Evolutionary conservation across 352 stramenopile species (phyloP).

Genomic region (Phytophthora aleatoria): DNA sequence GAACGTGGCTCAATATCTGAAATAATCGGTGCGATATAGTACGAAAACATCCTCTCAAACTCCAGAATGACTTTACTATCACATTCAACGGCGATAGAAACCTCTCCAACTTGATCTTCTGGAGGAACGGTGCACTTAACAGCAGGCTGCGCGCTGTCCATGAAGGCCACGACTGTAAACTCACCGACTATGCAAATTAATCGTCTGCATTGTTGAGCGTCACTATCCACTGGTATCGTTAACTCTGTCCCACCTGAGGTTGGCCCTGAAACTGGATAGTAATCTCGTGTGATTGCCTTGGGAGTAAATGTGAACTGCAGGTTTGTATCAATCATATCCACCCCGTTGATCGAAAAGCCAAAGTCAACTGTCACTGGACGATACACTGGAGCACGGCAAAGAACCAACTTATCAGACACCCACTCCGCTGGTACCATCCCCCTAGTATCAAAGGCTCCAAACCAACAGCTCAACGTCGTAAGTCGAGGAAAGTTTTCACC

Average conservation of each 20-base stretch:
- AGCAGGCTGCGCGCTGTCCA: neutral
- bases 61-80: slow-evolving; percentile 25
- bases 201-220: slow-evolving; percentile 20
- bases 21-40: slow-evolving; percentile 32
- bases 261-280: slow-evolving; percentile 32
- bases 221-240: slow-evolving; percentile 23
- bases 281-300: slow-evolving; percentile 9
- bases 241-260: slow-evolving; percentile 38
- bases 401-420: slow-evolving; percentile 29
- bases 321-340: slow-evolving; percentile 43
- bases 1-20: slow-evolving; percentile 20
- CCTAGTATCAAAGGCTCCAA: slow-evolving; percentile 28
- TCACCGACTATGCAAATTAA: slow-evolving; percentile 40
- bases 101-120: slow-evolving; percentile 6
- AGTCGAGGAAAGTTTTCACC: slow-evolving; percentile 42
- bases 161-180: slow-evolving; percentile 11
- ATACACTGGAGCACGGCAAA: slow-evolving; percentile 39
- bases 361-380: slow-evolving; percentile 28
- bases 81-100: slow-evolving; percentile 39
- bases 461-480: slow-evolving; percentile 45
- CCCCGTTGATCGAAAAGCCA: slow-evolving; percentile 57
- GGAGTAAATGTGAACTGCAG: slow-evolving; percentile 39
- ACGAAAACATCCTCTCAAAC: slow-evolving; percentile 39
- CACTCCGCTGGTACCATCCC: slow-evolving; percentile 25
- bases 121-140: slow-evolving; percentile 38